These are phyloP conservation scores for Trichoderma atrobrunneum DNA, from an alignment of 2,329 filamentous ascomycete species.

Conservation along the genomic window DNA sequence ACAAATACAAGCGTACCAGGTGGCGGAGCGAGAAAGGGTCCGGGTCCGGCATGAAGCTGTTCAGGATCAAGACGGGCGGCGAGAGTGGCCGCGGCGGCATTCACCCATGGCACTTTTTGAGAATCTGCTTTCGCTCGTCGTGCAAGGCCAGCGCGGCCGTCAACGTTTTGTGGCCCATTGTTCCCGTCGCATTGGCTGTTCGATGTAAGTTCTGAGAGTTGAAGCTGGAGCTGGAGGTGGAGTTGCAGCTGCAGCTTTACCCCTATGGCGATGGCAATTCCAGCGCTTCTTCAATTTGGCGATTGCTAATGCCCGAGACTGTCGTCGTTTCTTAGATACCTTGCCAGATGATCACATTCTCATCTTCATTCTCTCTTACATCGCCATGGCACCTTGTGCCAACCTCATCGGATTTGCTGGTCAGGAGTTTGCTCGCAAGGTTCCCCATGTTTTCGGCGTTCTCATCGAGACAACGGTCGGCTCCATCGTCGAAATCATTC, in stretches of 20 bases:
- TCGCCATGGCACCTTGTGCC: slow-evolving; percentile 49
- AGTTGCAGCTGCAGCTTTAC: slow-evolving; percentile 26
- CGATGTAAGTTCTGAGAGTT: not conserved
- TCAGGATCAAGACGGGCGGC: slow-evolving; percentile 31
- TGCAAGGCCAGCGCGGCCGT: slow-evolving; percentile 45
- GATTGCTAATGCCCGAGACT: slow-evolving; percentile 18
- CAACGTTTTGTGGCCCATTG: slow-evolving; percentile 49
- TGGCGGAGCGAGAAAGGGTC: slow-evolving; percentile 1
- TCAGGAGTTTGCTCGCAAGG: slow-evolving; percentile 57
- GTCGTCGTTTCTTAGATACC: slow-evolving; percentile 25
- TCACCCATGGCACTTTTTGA: slow-evolving; percentile 41
- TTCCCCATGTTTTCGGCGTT: slow-evolving; percentile 60
- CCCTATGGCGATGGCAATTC: not conserved
- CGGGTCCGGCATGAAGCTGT: not conserved
- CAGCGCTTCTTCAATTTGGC: not conserved
- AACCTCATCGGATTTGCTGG: slow-evolving; percentile 48
- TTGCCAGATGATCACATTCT: slow-evolving; percentile 30
- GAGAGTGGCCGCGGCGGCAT: slow-evolving; percentile 46
- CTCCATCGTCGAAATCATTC: slow-evolving; percentile 72
- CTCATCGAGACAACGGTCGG: slow-evolving; percentile 53
- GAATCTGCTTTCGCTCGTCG: slow-evolving; percentile 43
- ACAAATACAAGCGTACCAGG: not conserved
- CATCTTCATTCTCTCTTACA: slow-evolving; percentile 47
- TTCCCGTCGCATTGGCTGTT: slow-evolving; percentile 40
- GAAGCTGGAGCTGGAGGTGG: slow-evolving; percentile 29